phyloP scores from a whole-genome alignment of 2,329 filamentous ascomycete genomes.

The Xylaria sp. region DNA sequence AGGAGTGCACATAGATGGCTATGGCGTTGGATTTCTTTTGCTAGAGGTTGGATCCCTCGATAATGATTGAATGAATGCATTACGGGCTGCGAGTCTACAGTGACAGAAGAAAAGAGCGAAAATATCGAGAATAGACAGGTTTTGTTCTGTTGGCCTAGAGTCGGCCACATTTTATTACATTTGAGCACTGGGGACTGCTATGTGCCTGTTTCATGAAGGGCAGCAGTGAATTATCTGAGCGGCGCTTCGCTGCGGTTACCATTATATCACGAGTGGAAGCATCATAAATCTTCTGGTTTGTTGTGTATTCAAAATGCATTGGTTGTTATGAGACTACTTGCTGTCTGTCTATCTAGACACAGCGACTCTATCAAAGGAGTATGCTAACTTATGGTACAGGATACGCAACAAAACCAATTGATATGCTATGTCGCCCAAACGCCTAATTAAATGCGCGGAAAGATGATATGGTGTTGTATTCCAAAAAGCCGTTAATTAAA shows the following conservation, averaged over 20 bases:
- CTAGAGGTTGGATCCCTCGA: slow-evolving; percentile 2
- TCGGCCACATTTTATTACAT: slow-evolving; percentile 8
- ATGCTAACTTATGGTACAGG: slow-evolving; percentile 8
- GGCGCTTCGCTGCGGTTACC: neutral
- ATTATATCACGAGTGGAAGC: neutral
- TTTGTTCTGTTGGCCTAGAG: neutral
- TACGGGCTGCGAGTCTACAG: neutral
- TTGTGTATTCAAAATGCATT: neutral
- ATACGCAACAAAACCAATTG: neutral
- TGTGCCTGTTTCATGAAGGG: neutral
- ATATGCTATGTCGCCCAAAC: slow-evolving; percentile 23
- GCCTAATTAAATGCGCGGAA: slow-evolving; percentile 25
- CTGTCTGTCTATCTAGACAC: neutral
- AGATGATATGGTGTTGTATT: slow-evolving; percentile 16
- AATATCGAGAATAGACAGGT: slow-evolving; percentile 23
- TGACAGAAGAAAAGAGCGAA: neutral
- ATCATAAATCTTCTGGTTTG: neutral
- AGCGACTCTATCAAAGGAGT: neutral
- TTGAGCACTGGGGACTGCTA: neutral
- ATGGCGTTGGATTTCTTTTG: slow-evolving; percentile 21
- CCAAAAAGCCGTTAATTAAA: slow-evolving; percentile 17
- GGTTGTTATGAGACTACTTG: neutral
- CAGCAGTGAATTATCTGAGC: neutral
- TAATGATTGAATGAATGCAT: slow-evolving; percentile 24
- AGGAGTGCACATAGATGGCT: slow-evolving; percentile 17